Conservation (phyloP, 192 early-diverging fungal genomes). For the Backusella tuberculispora region DNA sequence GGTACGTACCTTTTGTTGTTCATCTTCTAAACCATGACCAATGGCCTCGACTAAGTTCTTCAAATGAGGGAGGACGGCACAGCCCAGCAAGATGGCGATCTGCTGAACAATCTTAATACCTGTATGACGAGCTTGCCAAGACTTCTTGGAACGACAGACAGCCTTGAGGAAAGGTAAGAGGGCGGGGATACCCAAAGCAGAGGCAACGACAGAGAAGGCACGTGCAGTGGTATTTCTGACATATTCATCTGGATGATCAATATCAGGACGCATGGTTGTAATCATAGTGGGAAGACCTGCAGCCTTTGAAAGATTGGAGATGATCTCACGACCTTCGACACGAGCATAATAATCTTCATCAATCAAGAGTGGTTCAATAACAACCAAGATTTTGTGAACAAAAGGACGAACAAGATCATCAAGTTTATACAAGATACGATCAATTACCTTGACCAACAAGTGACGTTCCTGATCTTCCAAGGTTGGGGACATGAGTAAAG, state of each 20-base stretch:
- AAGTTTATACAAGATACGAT: constrained; percentile 93
- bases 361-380: constrained; percentile 96
- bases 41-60: constrained; percentile 91
- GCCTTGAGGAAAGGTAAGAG: constrained; percentile 95
- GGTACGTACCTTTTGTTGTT: constrained; percentile 95
- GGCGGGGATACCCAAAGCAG: constrained; percentile 93
- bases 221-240: constrained; percentile 98
- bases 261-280: constrained; percentile 98
- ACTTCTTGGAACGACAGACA: constrained; percentile 92
- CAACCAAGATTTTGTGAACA: constrained; percentile 98
- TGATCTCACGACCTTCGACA: constrained; percentile 97
- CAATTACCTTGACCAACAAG: constrained; percentile 97
- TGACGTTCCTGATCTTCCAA: constrained; percentile 99
- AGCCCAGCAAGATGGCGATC: constrained; percentile 93
- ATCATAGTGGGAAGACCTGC: constrained; percentile 98
- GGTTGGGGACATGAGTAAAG: constrained; percentile 94
- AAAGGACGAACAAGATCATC: constrained; percentile 96
- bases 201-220: constrained; percentile 96
- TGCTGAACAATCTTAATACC: constrained; percentile 98
- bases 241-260: constrained; percentile 97
- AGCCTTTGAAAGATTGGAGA: constrained; percentile 96
- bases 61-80: constrained; percentile 94
- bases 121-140: constrained; percentile 98
- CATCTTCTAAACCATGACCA: constrained; percentile 90
- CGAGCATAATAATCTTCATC: constrained; percentile 98